A percentile compares a stretch with the other conserved stretches of the same genome.
phyloP scores from a whole-genome alignment of 2,329 filamentous ascomycete species.

The Phaeosphaeria sp. region DNA sequence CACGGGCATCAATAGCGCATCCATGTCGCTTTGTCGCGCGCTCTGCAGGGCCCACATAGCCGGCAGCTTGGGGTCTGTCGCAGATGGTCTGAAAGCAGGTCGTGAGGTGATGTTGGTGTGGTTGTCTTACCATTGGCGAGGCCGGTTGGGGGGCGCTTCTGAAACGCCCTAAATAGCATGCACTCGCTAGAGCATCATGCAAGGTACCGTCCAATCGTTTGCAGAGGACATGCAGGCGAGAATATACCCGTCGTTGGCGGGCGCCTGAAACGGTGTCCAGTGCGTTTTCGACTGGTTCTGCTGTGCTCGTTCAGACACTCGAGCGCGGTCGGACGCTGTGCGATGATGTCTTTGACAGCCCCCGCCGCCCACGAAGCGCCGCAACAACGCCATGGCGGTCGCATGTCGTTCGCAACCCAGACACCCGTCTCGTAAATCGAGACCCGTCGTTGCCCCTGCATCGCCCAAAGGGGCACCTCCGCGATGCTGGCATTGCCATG shows the following conservation, averaged over 20 bases:
- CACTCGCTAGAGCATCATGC: constrained; percentile 30
- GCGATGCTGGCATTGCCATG: constrained; percentile 7
- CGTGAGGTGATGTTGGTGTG: constrained; percentile 24
- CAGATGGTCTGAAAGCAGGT: constrained; percentile 16
- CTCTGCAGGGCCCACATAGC: constrained; percentile 27
- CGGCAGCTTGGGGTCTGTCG: constrained; percentile 17
- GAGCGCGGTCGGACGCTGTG: background rate
- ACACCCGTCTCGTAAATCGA: constrained; percentile 7
- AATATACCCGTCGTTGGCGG: background rate
- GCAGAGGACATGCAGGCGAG: background rate
- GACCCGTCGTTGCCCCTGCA: constrained; percentile 11
- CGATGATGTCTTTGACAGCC: background rate
- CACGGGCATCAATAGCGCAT: constrained; percentile 12
- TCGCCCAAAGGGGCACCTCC: constrained; percentile 11
- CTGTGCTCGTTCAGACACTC: background rate
- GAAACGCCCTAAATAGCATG: constrained; percentile 38
- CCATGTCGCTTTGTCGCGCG: constrained; percentile 42
- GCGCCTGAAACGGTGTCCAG: background rate
- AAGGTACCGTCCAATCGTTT: constrained; percentile 26
- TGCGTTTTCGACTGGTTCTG: background rate
- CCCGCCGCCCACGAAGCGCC: background rate
- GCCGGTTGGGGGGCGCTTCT: constrained; percentile 24
- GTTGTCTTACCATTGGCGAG: constrained; percentile 26
- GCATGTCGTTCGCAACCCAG: background rate
- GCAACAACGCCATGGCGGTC: background rate